Conservation (phyloP, 1,284 basidiomycete genomes). For the Fistulinella staudtii region DNA sequence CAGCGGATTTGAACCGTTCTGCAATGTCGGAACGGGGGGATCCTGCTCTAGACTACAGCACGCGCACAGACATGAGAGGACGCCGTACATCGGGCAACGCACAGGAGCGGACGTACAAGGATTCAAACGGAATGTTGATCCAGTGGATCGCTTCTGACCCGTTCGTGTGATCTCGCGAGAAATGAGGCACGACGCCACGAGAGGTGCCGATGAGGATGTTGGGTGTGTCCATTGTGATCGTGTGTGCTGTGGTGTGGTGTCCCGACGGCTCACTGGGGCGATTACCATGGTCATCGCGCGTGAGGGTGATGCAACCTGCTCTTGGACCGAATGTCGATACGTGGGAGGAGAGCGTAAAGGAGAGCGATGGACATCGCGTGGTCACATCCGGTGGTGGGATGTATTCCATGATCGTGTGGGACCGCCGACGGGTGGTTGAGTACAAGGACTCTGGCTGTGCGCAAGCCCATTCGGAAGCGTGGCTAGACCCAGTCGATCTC, state of each 20-base stretch:
- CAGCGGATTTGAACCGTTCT: slow-evolving; percentile 47
- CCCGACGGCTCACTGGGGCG: not conserved
- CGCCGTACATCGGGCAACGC: not conserved
- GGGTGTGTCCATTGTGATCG: slow-evolving; percentile 53
- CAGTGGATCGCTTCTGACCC: slow-evolving; percentile 51
- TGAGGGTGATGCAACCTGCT: slow-evolving; percentile 18
- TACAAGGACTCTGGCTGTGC: too few relatives aligned
- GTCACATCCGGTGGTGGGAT: not conserved
- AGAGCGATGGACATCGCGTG: slow-evolving; percentile 12
- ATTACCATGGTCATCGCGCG: slow-evolving; percentile 4
- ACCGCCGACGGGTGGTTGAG: not conserved
- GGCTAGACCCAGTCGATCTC: too few relatives aligned
- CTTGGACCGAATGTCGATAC: slow-evolving; percentile 25
- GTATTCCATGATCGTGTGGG: not conserved
- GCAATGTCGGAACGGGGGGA: slow-evolving; percentile 57
- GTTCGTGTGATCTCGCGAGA: slow-evolving; percentile 60
- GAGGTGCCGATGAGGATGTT: slow-evolving; percentile 59
- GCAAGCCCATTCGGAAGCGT: too few relatives aligned
- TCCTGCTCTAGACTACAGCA: slow-evolving; percentile 51
- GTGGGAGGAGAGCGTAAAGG: slow-evolving; percentile 12
- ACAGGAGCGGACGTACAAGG: slow-evolving; percentile 60
- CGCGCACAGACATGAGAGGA: not conserved
- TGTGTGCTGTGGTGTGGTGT: not conserved
- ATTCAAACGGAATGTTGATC: slow-evolving; percentile 71
- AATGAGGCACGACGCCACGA: slow-evolving; percentile 69